Percentiles rank a stretch among this genome's conserved stretches.
Conservation (phyloP, 106 monocot species). For the Vanilla planifolia region DNA sequence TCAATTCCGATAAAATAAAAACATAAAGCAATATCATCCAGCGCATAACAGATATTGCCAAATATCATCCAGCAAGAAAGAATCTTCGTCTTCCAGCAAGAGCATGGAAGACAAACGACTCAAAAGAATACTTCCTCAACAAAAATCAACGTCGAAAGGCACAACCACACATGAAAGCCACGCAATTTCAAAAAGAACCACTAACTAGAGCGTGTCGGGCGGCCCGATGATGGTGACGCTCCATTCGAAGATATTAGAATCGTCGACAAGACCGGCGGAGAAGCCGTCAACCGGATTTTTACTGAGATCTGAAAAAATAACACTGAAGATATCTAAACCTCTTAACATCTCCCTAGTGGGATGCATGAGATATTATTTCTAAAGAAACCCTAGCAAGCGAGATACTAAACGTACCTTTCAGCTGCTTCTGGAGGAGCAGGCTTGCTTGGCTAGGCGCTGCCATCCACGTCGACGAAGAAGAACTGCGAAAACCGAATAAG, state of each 20-base stretch:
- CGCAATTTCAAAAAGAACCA: background rate
- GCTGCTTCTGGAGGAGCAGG: conserved; percentile 54
- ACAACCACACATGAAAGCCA: background rate
- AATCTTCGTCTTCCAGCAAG: too few species aligned
- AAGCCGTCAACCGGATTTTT: conserved; percentile 72
- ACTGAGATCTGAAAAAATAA: conserved; percentile 40
- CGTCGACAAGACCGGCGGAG: conserved; percentile 67
- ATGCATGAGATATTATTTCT: background rate
- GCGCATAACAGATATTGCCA: too few species aligned
- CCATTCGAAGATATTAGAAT: conserved; percentile 74
- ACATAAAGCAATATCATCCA: too few species aligned
- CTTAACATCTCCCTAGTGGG: background rate
- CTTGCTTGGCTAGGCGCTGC: conserved; percentile 37
- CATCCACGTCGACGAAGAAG: conserved; percentile 9
- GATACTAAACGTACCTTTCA: conserved; percentile 30
- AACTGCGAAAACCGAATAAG: background rate
- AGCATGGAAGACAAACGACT: too few species aligned
- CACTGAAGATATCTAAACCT: background rate
- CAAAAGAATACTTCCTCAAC: too few species aligned
- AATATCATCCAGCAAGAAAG: too few species aligned
- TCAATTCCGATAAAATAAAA: too few species aligned
- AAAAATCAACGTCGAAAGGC: background rate
- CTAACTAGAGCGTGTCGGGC: conserved; percentile 74
- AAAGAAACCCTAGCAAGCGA: background rate
- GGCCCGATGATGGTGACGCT: conserved; percentile 76